phyloP scores from a whole-genome alignment of 306 rosid species.

The Adenanthera pavonina region DNA sequence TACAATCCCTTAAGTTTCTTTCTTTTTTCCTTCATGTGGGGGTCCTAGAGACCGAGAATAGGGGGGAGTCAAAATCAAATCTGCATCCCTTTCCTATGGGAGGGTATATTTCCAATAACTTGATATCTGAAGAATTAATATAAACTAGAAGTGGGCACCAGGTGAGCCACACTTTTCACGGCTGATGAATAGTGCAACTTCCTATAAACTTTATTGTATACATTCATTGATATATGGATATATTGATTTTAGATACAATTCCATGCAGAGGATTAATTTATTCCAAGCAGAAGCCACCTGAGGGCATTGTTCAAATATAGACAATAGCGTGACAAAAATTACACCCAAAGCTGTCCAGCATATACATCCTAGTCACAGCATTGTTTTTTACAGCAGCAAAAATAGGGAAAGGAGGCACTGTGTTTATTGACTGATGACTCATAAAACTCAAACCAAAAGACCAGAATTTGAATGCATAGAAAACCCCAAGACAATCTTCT shows the following conservation, averaged over 20 bases:
- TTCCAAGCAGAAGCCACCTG: neutral
- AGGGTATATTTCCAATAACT: neutral
- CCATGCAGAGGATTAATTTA: neutral
- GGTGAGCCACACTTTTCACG: no score
- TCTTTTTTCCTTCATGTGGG: neutral
- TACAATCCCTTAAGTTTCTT: neutral
- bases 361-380: neutral
- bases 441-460: slow-evolving; percentile 3
- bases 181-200: no score
- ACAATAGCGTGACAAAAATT: neutral
- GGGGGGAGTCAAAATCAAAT: neutral
- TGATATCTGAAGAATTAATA: neutral
- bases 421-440: neutral
- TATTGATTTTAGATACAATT: neutral
- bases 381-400: neutral
- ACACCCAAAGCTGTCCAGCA: neutral
- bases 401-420: neutral
- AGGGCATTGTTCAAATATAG: neutral
- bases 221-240: no score
- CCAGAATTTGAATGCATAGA: neutral
- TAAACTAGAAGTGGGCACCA: no score
- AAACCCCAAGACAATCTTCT: neutral
- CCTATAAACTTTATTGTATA: no score
- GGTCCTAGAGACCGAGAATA: neutral
- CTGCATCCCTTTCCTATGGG: neutral